Evolutionary conservation across 2,329 filamentous ascomycete genomes (phyloP).

Genomic region (Botrytis cinerea): DNA sequence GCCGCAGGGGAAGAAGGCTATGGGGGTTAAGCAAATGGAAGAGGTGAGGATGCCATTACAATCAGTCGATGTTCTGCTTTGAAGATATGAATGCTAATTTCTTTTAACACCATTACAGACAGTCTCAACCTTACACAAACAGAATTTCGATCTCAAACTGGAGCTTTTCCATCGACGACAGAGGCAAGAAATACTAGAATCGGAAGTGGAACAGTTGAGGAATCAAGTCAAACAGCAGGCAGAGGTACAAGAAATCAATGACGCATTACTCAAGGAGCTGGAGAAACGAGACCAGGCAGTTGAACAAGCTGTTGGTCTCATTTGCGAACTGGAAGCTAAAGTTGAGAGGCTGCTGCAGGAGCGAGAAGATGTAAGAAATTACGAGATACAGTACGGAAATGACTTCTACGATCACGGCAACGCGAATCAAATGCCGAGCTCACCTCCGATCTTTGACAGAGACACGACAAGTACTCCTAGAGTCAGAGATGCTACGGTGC

Average conservation of each 20-base stretch:
- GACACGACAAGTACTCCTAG: not conserved
- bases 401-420: slow-evolving; percentile 32
- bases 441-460: slow-evolving; percentile 33
- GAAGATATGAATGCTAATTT: slow-evolving; percentile 1
- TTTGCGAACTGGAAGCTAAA: slow-evolving; percentile 63
- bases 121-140: slow-evolving; percentile 68
- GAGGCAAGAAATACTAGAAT: slow-evolving; percentile 60
- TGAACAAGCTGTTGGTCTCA: slow-evolving; percentile 70
- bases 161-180: slow-evolving; percentile 71
- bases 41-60: slow-evolving; percentile 49
- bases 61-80: slow-evolving; percentile 24
- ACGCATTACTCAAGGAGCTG: slow-evolving; percentile 59
- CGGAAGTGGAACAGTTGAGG: slow-evolving; percentile 56
- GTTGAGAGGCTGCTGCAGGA: slow-evolving; percentile 57
- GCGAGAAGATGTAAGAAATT: slow-evolving; percentile 53
- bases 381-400: slow-evolving; percentile 46
- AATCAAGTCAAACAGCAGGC: slow-evolving; percentile 45
- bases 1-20: slow-evolving; percentile 44
- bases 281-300: slow-evolving; percentile 70
- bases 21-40: slow-evolving; percentile 70
- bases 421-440: slow-evolving; percentile 33
- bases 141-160: slow-evolving; percentile 76
- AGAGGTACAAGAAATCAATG: slow-evolving; percentile 59
- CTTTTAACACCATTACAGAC: slow-evolving; percentile 46
- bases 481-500: slow-evolving; percentile 36